Evolutionary conservation across 805 yeast genomes (phyloP), one percentile per base, ranked within the genome.

Genomic region (Yamadazyma kitorensis): DNA sequence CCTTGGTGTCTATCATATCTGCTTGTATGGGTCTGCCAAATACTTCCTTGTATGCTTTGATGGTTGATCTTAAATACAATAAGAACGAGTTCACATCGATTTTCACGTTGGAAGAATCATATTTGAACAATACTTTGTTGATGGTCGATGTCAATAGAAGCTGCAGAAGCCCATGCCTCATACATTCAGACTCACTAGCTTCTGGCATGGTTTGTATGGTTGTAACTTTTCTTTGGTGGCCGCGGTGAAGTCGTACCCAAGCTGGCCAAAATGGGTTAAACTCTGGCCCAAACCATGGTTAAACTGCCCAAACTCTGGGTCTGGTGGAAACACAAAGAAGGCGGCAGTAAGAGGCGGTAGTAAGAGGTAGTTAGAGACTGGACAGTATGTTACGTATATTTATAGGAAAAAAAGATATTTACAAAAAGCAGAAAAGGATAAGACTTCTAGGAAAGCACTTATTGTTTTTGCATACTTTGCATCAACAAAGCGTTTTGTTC

Each of bases 401-500:
- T n/a, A n/a, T n/a, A n/a, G n/a, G n/a, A n/a, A n/a, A n/a, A n/a
- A n/a, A n/a, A n/a, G n/a, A n/a, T n/a, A n/a, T n/a, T n/a, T n/a
- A n/a, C n/a, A n/a, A n/a, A n/a, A n/a, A n/a, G n/a, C n/a, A n/a
- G n/a, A n/a, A n/a, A n/a, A n/a, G n/a, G n/a, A n/a, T n/a, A n/a
- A n/a, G n/a, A n/a, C n/a, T n/a, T n/a, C n/a, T n/a, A n/a, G n/a
- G n/a, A n/a, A n/a, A n/a, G n/a, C 5, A 11, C 16, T 39, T 43
- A 51, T 44, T 51, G 51, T 28, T 46, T 51, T 43, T 51, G 56
- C 72, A 81, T 67, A 64, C 77, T 81, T 61, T 84, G 86, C 73
- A 83, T 81, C 70, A 84, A 67, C 46, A 80, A 66, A 39, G 84
- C 85, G 44, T 93, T 93, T 67, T 91, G 97, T 60, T 91, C 98